Evolutionary conservation across 2,329 filamentous ascomycete species (phyloP), one percentile per base, ranked within the genome.

Genomic region (Aspergillus fischeri): DNA sequence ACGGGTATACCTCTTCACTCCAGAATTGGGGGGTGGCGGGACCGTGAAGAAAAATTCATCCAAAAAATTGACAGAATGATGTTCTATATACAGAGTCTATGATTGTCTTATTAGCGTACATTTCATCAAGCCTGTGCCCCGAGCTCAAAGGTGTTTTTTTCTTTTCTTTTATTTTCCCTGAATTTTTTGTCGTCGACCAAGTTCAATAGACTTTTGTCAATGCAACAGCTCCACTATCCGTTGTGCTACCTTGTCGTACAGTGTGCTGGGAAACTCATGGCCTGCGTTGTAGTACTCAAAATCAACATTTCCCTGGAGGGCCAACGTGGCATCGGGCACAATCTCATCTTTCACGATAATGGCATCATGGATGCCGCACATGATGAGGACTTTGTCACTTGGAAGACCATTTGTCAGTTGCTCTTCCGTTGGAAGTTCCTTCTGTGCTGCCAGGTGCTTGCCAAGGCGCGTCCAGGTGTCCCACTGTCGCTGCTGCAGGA

Each of bases 231-330:
- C 73, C 51, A 70, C 65, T 42, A 85, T 78, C n/a, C 74, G 71
- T n/a, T 77, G 70, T 1, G 83, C 85, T 55, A 90, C 80, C 54
- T 85, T 81, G 9, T 77, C 74, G 2, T 83, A 83, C 55, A 80
- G 81, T 11, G 83, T 83, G 61, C 90, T 85, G 1, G 85, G 86
- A 58, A 91, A 76, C 66, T 91, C 88, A 68, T 92, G 89, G 0
- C 87, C 88, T 4, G 83, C 86, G 25, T 83, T 78, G 17, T 90
- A 66, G 25, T 83, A 73, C 45, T 79, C 75, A 51, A 86, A 79
- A 56, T 83, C 78, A 3, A 87, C 79, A 55, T 87, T 84, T 25
- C 77, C 73, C 2, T 86, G 85, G 24, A 91, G 70, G 14, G 81
- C 80, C 10, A 74, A 74, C 9, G 73, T 77, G 2, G 83, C 84